Conservation (phyloP, 2,329 filamentous ascomycete genomes). For the Xylariaceae sp. region DNA sequence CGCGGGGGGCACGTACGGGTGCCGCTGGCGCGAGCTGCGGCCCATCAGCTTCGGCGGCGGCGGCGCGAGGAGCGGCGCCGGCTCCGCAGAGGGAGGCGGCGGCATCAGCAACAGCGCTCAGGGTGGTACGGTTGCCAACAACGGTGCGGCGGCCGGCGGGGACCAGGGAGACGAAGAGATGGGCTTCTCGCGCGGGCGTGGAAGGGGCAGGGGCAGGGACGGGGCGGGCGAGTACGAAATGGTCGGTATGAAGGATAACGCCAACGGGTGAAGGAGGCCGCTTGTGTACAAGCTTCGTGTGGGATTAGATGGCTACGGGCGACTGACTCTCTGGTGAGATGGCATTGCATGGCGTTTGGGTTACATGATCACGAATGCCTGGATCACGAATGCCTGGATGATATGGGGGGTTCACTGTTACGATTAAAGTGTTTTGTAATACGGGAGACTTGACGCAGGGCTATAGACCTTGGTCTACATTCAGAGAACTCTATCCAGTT, state of each 20-base stretch:
- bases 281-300: not conserved
- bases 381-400: not conserved
- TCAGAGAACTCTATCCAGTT: no score
- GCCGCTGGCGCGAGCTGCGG: slow-evolving; percentile 79
- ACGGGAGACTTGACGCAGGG: no score
- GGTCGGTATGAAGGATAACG: slow-evolving; percentile 41
- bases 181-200: slow-evolving; percentile 42
- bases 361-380: slow-evolving; percentile 13
- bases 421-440: slow-evolving; percentile 1
- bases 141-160: slow-evolving; percentile 12
- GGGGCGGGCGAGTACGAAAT: slow-evolving; percentile 59
- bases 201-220: slow-evolving; percentile 45
- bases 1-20: slow-evolving; percentile 78
- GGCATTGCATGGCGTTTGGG: slow-evolving; percentile 13
- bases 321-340: slow-evolving; percentile 5
- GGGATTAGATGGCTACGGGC: slow-evolving; percentile 9
- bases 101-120: slow-evolving; percentile 10
- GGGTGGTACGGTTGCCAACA: no score
- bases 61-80: slow-evolving; percentile 22
- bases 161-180: slow-evolving; percentile 33
- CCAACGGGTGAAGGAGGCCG: slow-evolving; percentile 12
- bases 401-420: no score
- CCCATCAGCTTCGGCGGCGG: slow-evolving; percentile 79
- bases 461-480: not conserved
- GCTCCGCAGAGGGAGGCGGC: no score